Base-by-base conservation (phyloP, 139 green algal genomes). In the Chlorella vulgaris region DNA sequence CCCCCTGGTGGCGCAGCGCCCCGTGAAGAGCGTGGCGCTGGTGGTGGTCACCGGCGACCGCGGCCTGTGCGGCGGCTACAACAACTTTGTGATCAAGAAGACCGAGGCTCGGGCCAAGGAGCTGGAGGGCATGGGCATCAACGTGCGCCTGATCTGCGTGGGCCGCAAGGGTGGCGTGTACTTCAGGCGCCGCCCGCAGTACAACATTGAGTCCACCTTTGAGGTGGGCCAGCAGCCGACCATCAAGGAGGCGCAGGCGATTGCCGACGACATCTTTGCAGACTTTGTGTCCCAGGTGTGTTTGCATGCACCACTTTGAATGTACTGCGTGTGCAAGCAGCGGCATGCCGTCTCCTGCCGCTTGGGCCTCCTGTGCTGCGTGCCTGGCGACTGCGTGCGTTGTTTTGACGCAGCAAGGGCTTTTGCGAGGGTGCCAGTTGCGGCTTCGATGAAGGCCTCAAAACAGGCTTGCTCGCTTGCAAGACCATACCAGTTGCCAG, bases 41-140 rank as follows among this genome's bases (percentile, higher is more conserved):
- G 90, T 98, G 38, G 81, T 91, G 7, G 82, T 98, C 71, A 98
- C 96, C 35, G 97, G 97, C 55, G 97, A 99, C 90, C 94, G 97
- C 63, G 97, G 97, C 85, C 93, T 99, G 66, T 99, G 97, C 93
- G 97, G 97, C 80, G 97, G 97, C 70, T 99, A 98, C 95, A 99
- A 99, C 92, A 80, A 80, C 74, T 80, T 80, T 69, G 74, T 80
- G 74, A 80, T 80, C 58, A 82, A 88, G 84, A 87, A 97, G 93
- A 84, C 87, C 19, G 97, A 99, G 94, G 1, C 81, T 39, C 92
- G 97, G 29, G 80, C 90, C 69, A 73, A 47, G n/a, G 95, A 99
- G 93, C 93, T 99, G 51, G 85, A 63, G 35, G 83, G 71, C 18
- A 81, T 97, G 83, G 97, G 97, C 36, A 79, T 99, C 15, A 86